Evolutionary conservation across 2,329 filamentous ascomycete genomes (phyloP).

Genomic region (Colletotrichum neosansevieriae): DNA sequence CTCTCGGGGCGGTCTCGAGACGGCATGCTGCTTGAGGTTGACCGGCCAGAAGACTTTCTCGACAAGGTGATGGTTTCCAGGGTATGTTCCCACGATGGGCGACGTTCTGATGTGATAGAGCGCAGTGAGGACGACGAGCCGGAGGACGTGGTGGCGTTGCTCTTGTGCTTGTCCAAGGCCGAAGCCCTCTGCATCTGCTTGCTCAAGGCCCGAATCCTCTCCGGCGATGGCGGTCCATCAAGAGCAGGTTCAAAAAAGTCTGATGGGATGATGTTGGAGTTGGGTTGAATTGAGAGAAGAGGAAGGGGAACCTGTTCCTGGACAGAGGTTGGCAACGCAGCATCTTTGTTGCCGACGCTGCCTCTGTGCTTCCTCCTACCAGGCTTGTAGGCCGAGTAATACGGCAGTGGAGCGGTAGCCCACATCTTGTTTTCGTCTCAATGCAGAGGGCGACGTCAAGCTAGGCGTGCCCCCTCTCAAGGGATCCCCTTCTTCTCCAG

Average conservation of each 20-base stretch:
- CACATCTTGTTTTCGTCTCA: slow-evolving; percentile 40
- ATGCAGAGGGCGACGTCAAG: slow-evolving; percentile 42
- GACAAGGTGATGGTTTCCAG: slow-evolving; percentile 63
- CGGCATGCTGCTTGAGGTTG: slow-evolving; percentile 64
- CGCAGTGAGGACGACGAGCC: slow-evolving; percentile 64
- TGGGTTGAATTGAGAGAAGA: slow-evolving; percentile 29
- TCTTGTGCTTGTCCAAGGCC: slow-evolving; percentile 59
- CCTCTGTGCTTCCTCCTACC: slow-evolving; percentile 19
- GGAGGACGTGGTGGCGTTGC: slow-evolving; percentile 65
- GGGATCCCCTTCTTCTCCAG: slow-evolving; percentile 38
- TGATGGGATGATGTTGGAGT: slow-evolving; percentile 44
- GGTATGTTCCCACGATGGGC: slow-evolving; percentile 62
- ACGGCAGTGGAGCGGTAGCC: slow-evolving; percentile 42
- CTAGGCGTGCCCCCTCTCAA: slow-evolving; percentile 39
- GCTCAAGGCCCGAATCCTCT: slow-evolving; percentile 68
- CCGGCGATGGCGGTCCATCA: slow-evolving; percentile 71
- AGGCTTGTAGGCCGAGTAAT: slow-evolving; percentile 43
- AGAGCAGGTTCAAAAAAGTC: slow-evolving; percentile 69
- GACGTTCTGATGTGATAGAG: slow-evolving; percentile 59
- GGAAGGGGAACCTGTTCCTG: slow-evolving; percentile 17
- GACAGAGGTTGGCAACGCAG: slow-evolving; percentile 28
- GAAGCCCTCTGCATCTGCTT: slow-evolving; percentile 70
- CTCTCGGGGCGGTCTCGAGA: slow-evolving; percentile 69
- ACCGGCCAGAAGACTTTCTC: slow-evolving; percentile 68
- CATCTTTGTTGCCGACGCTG: slow-evolving; percentile 39